These are phyloP conservation scores for Sesbania bispinosa DNA, from an alignment of 306 rosid genomes.

Conservation along the genomic window DNA sequence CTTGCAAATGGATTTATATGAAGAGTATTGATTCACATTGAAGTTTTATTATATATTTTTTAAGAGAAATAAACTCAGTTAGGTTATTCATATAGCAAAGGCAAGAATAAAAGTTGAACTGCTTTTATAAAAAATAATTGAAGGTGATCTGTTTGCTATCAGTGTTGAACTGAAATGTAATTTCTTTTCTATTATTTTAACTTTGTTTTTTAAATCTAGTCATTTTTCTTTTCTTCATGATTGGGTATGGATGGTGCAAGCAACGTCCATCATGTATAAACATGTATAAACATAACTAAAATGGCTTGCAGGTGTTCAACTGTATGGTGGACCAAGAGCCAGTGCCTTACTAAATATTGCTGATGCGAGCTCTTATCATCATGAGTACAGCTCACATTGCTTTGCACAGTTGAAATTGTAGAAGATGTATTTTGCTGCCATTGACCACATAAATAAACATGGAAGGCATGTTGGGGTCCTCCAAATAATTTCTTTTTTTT, in stretches of 20 bases:
- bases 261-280: no score
- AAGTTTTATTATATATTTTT: not conserved
- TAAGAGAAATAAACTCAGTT: not conserved
- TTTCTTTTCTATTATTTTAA: not conserved
- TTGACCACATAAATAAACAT: slow-evolving; percentile 66
- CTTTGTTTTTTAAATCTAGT: not conserved
- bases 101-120: not conserved
- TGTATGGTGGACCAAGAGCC: slow-evolving; percentile 79
- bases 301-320: slow-evolving; percentile 53
- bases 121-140: not conserved
- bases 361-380: slow-evolving; percentile 56
- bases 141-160: not conserved
- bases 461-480: slow-evolving; percentile 59
- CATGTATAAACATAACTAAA: no score
- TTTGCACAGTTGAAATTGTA: slow-evolving; percentile 83
- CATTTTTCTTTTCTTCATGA: not conserved
- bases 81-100: not conserved
- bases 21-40: slow-evolving; percentile 1
- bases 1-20: slow-evolving; percentile 1
- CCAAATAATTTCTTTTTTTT: not conserved
- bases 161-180: not conserved
- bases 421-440: slow-evolving; percentile 75
- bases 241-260: not conserved
- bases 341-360: slow-evolving; percentile 48
- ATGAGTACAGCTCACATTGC: slow-evolving; percentile 65